These are phyloP conservation scores for Schizosaccharomyces japonicus DNA, from an alignment of 805 yeast genomes.

Conservation along the genomic window DNA sequence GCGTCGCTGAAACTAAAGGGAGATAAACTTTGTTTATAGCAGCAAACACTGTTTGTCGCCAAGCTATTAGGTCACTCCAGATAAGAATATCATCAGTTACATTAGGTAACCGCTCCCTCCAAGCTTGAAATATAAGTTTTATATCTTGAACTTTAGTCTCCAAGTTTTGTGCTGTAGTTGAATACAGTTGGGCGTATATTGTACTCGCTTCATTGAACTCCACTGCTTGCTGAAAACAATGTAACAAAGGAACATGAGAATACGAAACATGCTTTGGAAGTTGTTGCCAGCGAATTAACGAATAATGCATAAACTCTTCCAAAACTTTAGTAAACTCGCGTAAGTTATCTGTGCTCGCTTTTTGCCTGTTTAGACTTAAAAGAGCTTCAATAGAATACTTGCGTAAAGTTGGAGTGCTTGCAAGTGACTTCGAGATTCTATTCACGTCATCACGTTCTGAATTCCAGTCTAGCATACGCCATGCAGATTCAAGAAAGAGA, in stretches of 20 bases:
- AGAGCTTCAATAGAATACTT: slow-evolving; percentile 90
- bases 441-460: slow-evolving; percentile 85
- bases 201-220: slow-evolving; percentile 95
- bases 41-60: slow-evolving; percentile 97
- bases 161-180: slow-evolving; percentile 76
- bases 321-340: slow-evolving; percentile 67
- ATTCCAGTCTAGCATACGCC: slow-evolving; percentile 98
- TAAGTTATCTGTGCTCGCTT: slow-evolving; percentile 67
- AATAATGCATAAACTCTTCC: slow-evolving; percentile 88
- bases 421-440: slow-evolving; percentile 79
- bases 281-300: slow-evolving; percentile 79
- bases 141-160: slow-evolving; percentile 85
- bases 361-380: slow-evolving; percentile 74
- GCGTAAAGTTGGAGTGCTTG: slow-evolving; percentile 97
- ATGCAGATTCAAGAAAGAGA: slow-evolving; percentile 85
- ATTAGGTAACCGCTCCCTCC: slow-evolving; percentile 94
- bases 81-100: slow-evolving; percentile 91
- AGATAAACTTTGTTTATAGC: slow-evolving; percentile 83
- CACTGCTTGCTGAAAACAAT: slow-evolving; percentile 89
- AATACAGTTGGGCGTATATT: slow-evolving; percentile 62
- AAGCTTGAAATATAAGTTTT: slow-evolving; percentile 80
- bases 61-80: slow-evolving; percentile 92
- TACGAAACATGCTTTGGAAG: slow-evolving; percentile 49
- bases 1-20: slow-evolving; percentile 72
- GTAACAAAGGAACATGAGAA: slow-evolving; percentile 75